Evolutionary conservation across 257 asterid species (phyloP).

Genomic region (Agastache rugosa): DNA sequence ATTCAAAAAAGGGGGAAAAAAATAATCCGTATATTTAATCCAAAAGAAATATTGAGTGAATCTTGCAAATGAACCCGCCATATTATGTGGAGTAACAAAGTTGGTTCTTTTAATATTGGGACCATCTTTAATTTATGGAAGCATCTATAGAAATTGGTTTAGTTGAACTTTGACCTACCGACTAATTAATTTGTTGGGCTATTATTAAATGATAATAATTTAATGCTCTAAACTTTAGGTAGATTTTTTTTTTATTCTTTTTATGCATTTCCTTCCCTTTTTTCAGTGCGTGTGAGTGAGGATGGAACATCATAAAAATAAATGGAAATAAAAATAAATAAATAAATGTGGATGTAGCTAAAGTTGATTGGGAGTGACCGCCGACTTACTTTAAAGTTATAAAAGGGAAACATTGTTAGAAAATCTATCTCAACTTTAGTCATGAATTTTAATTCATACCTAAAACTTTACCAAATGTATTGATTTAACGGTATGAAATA

Average conservation of each 20-base stretch:
- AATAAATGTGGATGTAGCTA: not conserved
- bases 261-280: not conserved
- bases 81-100: conserved; percentile 11
- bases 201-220: not conserved
- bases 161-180: not conserved
- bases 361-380: conserved; percentile 9
- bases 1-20: not conserved
- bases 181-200: not conserved
- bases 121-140: not conserved
- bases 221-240: not conserved
- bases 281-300: not conserved
- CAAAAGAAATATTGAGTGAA: not conserved
- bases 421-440: not conserved
- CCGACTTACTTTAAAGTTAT: not conserved
- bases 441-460: no score
- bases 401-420: not conserved
- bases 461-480: not conserved
- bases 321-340: not conserved
- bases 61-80: conserved; percentile 24
- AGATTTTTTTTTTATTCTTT: not conserved
- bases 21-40: not conserved
- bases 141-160: conserved; percentile 18
- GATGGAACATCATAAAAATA: not conserved
- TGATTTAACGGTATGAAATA: not conserved
- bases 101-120: not conserved